Base-by-base conservation (phyloP, 768 basidiomycete species). In the Mycena floridula region DNA sequence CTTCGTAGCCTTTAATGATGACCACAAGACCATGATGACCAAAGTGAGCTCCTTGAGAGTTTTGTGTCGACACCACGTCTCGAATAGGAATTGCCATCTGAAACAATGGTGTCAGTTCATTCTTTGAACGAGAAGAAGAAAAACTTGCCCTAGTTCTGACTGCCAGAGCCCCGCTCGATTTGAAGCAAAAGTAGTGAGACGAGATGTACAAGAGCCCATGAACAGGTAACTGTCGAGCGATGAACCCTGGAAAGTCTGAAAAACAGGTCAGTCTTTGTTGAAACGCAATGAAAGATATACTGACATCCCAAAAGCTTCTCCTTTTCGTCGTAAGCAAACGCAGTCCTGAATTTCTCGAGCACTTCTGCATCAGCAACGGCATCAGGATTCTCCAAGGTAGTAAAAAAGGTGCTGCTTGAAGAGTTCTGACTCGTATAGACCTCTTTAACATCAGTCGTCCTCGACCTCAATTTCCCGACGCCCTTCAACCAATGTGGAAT, bases 81-180 rank as follows among this genome's bases (percentile, higher is more conserved):
- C 79, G 78, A 45, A 96, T 81, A 11, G 95, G 95, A 24, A 99
- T 69, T 18, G 95, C 81, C 95, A 99, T 98, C 94, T 98, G 52
- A 9, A 37, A 4, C 37, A 40, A 25, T 15, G n/a, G 44, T 5
- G 36, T 28, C 50, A 9, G 40, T 36, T 42, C 7, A 23, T 50
- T 18, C 36, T 36, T 22, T 30, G 21, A 40, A 47, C 35, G 35
- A 28, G n/a, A 9, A 26, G 37, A n/a, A 12, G 35, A 40, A 23
- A 23, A 22, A n/a, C 82, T 53, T 54, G 90, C 95, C 69, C 81
- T 79, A 9, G 92, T 97, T 59, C 84, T 86, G 37, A 76, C 70
- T 43, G 86, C 77, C 40, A 95, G 59, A 24, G 87, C 77, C 4
- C 90, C 81, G 32, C 79, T 86, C 4, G 94, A 92, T 57, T 90